Base-by-base conservation (phyloP, 768 basidiomycete species). In the Calocera cornea region DNA sequence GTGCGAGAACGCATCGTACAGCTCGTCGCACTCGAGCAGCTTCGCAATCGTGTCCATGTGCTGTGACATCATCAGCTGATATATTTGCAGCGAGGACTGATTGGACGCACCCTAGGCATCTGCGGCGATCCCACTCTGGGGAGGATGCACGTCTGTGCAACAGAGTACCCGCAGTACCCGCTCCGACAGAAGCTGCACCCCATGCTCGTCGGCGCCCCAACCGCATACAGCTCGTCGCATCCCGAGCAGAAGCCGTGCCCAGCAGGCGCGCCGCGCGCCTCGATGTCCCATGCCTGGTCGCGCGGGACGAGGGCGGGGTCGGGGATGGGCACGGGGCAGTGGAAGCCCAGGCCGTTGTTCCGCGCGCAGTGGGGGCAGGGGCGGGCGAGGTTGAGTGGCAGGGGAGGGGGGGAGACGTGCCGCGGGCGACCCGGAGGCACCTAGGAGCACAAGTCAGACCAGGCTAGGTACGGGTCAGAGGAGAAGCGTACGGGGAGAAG, bases 301-400 rank as follows among this genome's bases (percentile, higher is more conserved):
- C 54, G 54, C 31, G 54, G 54, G 2, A 60, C 54, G 24, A 16
- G 14, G 24, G 24, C 2, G 54, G 54, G 54, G 22, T 60, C 54
- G 54, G 54, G 54, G 24, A 60, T 60, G 54, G 54, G 54, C 2
- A 60, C 31, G 31, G 54, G 54, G 54, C 54, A 60, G 54, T 29
- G 14, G 54, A 29, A 60, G 54, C 54, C 54, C 27, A 60, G 14
- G 27, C 31, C 27, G 22, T 60, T 60, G 31, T 60, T 27, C 11
- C 54, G 54, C 11, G 54, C 19, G 22, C 54, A 60, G 31, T 60
- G 54, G 31, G 54, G 54, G 54, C 54, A 60, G 22, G 54, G 54
- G 31, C 54, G 54, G 54, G 54, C 54, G 31, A 60, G 54, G 54
- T 60, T 60, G 27, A 60, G 31, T 10, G 54, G 54, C 14, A 60